Conservation (phyloP, 1,284 basidiomycete genomes). For the Apiotrichum brassicae region DNA sequence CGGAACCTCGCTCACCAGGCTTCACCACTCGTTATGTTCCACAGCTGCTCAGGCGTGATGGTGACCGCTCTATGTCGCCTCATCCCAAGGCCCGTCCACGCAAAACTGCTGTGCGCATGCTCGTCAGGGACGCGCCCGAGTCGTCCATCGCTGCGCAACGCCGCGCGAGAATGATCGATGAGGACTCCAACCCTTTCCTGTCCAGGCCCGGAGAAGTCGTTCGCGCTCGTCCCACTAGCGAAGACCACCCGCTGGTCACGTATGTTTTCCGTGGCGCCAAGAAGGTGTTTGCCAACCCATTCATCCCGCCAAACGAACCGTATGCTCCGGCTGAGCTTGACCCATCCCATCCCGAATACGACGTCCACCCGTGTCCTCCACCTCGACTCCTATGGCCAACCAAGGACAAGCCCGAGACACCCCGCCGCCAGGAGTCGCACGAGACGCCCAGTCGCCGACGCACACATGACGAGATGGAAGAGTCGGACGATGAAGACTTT, state of each 20-base stretch:
- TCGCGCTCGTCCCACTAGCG: slow-evolving; percentile 7
- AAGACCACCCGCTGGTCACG: slow-evolving; percentile 31
- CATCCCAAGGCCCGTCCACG: slow-evolving; percentile 1
- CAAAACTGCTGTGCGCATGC: not conserved
- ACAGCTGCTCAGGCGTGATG: slow-evolving; percentile 8
- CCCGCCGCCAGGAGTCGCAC: not conserved
- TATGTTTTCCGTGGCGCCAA: slow-evolving; percentile 44
- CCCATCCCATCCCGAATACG: slow-evolving; percentile 33
- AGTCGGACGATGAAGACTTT: slow-evolving; percentile 8
- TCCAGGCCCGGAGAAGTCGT: slow-evolving; percentile 30
- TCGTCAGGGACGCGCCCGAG: not conserved
- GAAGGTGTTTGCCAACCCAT: slow-evolving; percentile 41
- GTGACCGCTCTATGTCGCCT: slow-evolving; percentile 14
- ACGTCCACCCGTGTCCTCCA: slow-evolving; percentile 35
- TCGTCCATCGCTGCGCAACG: not conserved
- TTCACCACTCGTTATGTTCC: slow-evolving; percentile 15
- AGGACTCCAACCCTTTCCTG: slow-evolving; percentile 38
- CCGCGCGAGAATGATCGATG: slow-evolving; percentile 20
- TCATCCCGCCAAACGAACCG: slow-evolving; percentile 19
- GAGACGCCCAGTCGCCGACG: not conserved
- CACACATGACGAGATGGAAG: not conserved
- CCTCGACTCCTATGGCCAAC: slow-evolving; percentile 38
- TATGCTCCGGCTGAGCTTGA: slow-evolving; percentile 28
- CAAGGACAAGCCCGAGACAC: not conserved
- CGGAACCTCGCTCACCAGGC: slow-evolving; percentile 5